Evolutionary conservation across 2,329 filamentous ascomycete species (phyloP).

Genomic region (Dryadomyces sulphureus): DNA sequence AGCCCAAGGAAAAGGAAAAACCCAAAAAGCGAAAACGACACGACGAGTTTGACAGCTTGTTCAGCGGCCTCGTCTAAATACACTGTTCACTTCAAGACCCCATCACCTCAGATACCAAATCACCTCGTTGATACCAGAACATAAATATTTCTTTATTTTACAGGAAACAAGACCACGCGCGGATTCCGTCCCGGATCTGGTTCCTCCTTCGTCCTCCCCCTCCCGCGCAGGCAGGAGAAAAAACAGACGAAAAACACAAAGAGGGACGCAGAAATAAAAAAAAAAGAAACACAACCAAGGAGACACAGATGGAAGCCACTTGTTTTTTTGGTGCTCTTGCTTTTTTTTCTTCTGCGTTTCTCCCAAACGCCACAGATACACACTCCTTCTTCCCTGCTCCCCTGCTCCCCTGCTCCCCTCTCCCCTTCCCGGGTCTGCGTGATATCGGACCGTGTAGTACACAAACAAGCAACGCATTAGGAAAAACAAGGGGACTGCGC

Average conservation of each 20-base stretch:
- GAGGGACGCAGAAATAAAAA: background rate
- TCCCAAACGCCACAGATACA: slow-evolving; percentile 10
- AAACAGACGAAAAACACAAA: background rate
- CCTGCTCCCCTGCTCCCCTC: background rate
- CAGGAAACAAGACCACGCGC: background rate
- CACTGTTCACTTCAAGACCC: slow-evolving; percentile 4
- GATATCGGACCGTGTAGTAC: background rate
- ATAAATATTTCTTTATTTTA: slow-evolving; percentile 2
- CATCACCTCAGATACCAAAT: slow-evolving; percentile 4
- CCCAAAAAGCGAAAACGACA: slow-evolving; percentile 14
- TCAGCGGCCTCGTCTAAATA: slow-evolving; percentile 38
- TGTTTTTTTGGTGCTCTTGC: background rate
- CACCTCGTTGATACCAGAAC: background rate
- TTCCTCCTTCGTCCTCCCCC: background rate
- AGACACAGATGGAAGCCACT: background rate
- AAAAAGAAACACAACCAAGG: background rate
- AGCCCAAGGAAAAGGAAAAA: slow-evolving; percentile 11
- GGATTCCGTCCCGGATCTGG: background rate
- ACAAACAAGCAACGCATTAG: background rate
- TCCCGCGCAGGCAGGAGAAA: background rate
- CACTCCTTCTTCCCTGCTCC: slow-evolving; percentile 1
- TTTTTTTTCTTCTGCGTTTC: slow-evolving; percentile 2
- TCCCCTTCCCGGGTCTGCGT: background rate
- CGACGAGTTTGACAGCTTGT: slow-evolving; percentile 58
- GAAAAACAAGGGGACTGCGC: background rate